Percentiles rank a stretch among this genome's conserved stretches.
Evolutionary conservation across 140 eudicot genomes (phyloP).

Genomic region (Cichorium intybus): DNA sequence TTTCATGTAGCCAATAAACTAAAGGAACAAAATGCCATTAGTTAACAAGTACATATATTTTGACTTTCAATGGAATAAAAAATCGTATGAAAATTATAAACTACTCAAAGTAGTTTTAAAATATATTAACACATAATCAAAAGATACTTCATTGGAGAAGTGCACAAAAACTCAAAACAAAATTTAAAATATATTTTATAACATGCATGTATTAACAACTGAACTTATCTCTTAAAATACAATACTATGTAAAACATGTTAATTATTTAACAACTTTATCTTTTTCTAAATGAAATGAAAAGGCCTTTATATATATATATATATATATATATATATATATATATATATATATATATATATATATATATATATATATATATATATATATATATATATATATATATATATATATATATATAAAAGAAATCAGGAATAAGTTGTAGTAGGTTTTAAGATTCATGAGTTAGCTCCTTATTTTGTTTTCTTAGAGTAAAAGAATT

Average conservation of each 20-base stretch:
- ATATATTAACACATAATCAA: not conserved
- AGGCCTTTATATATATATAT: not conserved
- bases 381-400: not conserved
- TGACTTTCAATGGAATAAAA: not conserved
- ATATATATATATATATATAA: not conserved
- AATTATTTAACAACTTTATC: too few relatives aligned
- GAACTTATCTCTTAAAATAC: too few relatives aligned
- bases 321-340: not conserved
- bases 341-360: not conserved
- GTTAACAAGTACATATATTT: not conserved
- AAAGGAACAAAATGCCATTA: not conserved
- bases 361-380: not conserved
- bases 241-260: too few relatives aligned
- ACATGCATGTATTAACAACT: too few relatives aligned
- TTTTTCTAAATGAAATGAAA: not conserved
- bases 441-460: not conserved
- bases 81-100: not conserved
- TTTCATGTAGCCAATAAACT: constrained; percentile 4
- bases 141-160: not conserved
- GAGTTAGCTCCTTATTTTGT: not conserved
- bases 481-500: not conserved
- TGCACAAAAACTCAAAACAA: not conserved
- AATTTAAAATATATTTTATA: too few relatives aligned
- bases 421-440: not conserved
- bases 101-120: not conserved